These are phyloP conservation scores for Ophiostoma montium DNA, from an alignment of 2,329 filamentous ascomycete genomes.

Conservation along the genomic window DNA sequence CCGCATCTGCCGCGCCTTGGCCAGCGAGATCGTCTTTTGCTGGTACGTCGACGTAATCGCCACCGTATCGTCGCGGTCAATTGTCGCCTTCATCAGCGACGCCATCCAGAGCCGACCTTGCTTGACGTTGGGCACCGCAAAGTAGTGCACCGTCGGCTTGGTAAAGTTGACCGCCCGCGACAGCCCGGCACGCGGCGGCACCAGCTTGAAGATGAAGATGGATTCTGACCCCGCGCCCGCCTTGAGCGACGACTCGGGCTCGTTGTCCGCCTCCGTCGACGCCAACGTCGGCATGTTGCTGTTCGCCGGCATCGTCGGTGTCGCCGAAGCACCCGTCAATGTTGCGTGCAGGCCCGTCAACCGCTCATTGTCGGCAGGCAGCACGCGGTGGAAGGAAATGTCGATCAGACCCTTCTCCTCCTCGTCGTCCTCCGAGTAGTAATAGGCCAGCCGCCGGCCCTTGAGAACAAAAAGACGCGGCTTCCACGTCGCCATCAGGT, in stretches of 20 bases:
- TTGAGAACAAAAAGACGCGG: conserved; percentile 89
- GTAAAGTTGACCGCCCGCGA: conserved; percentile 93
- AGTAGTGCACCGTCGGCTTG: conserved; percentile 93
- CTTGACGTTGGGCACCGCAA: conserved; percentile 81
- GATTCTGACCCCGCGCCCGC: conserved; percentile 31
- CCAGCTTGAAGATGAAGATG: conserved; percentile 96
- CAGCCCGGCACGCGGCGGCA: conserved; percentile 75
- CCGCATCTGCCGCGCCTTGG: conserved; percentile 75
- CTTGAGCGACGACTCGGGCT: conserved; percentile 17
- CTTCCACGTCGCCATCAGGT: conserved; percentile 96
- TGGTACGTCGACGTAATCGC: conserved; percentile 86
- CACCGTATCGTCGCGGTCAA: conserved; percentile 73
- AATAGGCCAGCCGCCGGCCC: conserved; percentile 83
- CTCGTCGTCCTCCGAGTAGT: conserved; percentile 83
- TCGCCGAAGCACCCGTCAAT: conserved; percentile 69
- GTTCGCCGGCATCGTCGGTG: conserved; percentile 40
- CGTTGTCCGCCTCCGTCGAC: conserved; percentile 33
- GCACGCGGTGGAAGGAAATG: conserved; percentile 92
- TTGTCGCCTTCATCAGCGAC: conserved; percentile 95
- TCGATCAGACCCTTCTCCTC: conserved; percentile 94
- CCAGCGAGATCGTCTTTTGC: conserved; percentile 87
- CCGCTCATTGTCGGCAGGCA: conserved; percentile 82
- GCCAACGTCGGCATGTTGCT: conserved; percentile 32
- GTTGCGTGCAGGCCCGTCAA: conserved; percentile 85
- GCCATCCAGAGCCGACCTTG: conserved; percentile 96